Conservation (phyloP, 208 protist species). For the Naegleria gruberi region DNA sequence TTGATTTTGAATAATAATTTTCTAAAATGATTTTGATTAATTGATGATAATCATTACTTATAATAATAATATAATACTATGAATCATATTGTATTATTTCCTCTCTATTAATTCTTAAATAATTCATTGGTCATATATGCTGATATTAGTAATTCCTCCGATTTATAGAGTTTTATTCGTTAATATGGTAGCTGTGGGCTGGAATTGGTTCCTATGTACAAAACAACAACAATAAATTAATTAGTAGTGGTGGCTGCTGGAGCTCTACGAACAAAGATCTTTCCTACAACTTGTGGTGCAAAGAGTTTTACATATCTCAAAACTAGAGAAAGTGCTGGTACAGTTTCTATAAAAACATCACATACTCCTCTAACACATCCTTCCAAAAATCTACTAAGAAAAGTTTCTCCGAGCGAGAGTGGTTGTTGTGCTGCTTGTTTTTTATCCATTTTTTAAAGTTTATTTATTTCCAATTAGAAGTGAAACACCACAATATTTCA, state of each 20-base stretch:
- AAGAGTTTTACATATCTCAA: not conserved
- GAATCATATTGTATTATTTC: no score
- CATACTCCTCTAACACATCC: not conserved
- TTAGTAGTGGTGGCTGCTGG: not conserved
- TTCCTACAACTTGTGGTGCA: not conserved
- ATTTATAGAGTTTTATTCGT: not conserved
- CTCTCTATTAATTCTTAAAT: no score
- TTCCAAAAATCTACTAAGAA: not conserved
- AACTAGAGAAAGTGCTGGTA: not conserved
- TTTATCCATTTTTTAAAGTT: no score
- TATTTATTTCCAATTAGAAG: no score
- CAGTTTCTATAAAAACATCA: not conserved
- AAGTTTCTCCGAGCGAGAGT: not conserved
- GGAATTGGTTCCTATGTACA: not conserved
- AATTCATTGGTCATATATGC: no score
- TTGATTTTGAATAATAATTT: no score
- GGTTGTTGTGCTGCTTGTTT: not conserved
- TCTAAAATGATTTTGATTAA: no score
- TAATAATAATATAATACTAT: not conserved
- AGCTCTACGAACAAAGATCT: not conserved
- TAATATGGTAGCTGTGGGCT: not conserved
- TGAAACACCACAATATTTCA: no score
- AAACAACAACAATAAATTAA: constrained; percentile 2
- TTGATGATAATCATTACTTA: not conserved
- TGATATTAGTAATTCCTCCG: not conserved